Percentiles rank a stretch among this genome's conserved stretches.
These are phyloP conservation scores for Fusarium brevicatenulatum DNA, from an alignment of 2,329 filamentous ascomycete genomes.

Conservation along the genomic window DNA sequence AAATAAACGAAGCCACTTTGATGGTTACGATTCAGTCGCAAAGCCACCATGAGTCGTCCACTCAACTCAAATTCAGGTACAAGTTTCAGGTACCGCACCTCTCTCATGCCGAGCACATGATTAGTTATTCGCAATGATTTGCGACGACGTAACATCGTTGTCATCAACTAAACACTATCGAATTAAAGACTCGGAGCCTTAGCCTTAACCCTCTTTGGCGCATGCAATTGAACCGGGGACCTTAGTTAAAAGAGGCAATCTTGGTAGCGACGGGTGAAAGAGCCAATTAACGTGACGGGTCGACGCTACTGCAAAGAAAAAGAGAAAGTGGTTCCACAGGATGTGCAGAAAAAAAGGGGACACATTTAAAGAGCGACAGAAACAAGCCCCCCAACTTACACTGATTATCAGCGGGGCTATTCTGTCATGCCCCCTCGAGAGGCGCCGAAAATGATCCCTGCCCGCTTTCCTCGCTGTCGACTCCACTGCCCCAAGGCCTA, in stretches of 20 bases:
- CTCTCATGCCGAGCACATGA: not conserved
- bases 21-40: not conserved
- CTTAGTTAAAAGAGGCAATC: constrained; percentile 11
- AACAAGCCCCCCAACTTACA: not conserved
- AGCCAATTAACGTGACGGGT: constrained; percentile 14
- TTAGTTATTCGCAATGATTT: not conserved
- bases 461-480: not conserved
- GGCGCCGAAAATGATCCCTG: not conserved
- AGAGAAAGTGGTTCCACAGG: not conserved
- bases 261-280: not conserved
- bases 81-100: not conserved
- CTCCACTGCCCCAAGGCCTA: constrained; percentile 8
- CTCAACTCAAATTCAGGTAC: not conserved
- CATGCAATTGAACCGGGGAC: not conserved
- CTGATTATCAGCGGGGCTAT: fast-evolving
- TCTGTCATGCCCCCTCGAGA: not conserved
- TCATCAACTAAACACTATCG: constrained; percentile 9
- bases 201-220: not conserved
- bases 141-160: constrained; percentile 5
- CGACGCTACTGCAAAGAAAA: constrained; percentile 4
- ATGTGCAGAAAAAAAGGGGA: constrained; percentile 20
- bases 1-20: not conserved
- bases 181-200: constrained; percentile 13
- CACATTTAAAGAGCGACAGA: not conserved
- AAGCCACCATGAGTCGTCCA: constrained; percentile 2